Evolutionary conservation across 139 green algal species (phyloP), one percentile per base, ranked within the genome.

Genomic region (Klebsormidium nitens): DNA sequence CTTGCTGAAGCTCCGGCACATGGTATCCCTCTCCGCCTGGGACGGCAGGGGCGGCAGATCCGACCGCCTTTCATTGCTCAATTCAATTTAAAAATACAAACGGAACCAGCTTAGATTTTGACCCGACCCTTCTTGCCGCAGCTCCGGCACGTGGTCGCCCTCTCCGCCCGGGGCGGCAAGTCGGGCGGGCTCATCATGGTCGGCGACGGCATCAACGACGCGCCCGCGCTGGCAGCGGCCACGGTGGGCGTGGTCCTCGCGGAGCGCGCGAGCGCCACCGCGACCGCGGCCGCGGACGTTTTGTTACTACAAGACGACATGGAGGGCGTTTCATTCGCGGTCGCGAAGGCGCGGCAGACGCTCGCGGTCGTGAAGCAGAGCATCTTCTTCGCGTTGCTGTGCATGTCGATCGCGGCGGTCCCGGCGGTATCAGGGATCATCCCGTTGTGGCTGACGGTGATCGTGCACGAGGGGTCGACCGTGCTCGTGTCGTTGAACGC

Each of bases 201-300:
- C 31, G 77, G 77, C 8, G 77, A 83, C 28, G 77, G 77, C 2
- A 76, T 83, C 34, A 83, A 83, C 47, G 77, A 83, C 35, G 77
- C 77, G 11, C 77, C 77, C 26, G 77, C 77, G 26, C 37, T 83
- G 28, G 77, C 77, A 14, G 75, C 77, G 5, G 74, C 77, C 8
- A 79, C 75, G 31, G 75, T 83, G 2, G 77, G 77, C 3, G 58
- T 83, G 17, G 77, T 80, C 1, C 40, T 83, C 37, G 77, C 77
- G n/a, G 57, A 71, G 14, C 26, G 63, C 8, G 75, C 77, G 5
- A 82, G 48, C 28, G 77, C 69, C 17, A 70, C 77, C 28, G 66
- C 77, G 2, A 36, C 72, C 36, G 57, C 47, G 19, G 77, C 77
- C 8, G 77, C 75, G 32, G 77, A 83, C 40, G 75, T 84, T 35